Percentiles rank a stretch among this genome's conserved stretches.
phyloP scores from a whole-genome alignment of 371 early-diverging fungal genomes.

The Rhizopus arrhizus region DNA sequence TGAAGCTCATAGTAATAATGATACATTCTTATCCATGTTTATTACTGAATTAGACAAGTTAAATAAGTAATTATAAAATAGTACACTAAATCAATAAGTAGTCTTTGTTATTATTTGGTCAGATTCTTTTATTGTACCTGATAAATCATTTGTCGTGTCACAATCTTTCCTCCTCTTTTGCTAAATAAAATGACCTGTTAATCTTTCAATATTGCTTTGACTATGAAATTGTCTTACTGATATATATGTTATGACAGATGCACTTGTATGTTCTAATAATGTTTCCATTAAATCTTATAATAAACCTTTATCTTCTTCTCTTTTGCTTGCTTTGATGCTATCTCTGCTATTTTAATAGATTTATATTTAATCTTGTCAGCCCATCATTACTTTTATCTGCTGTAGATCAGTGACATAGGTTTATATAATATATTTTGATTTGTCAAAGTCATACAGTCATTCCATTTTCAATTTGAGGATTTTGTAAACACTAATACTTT shows the following conservation, averaged over 20 bases:
- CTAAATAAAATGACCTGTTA: constrained; percentile 32
- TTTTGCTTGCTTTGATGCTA: constrained; percentile 40
- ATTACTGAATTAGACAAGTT: not conserved
- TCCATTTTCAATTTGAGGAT: too few species aligned
- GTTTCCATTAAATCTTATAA: constrained; percentile 39
- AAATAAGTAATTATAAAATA: too few species aligned
- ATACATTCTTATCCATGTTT: not conserved
- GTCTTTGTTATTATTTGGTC: not conserved
- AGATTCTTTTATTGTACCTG: constrained; percentile 15
- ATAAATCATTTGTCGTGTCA: constrained; percentile 2
- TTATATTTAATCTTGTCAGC: constrained; percentile 21
- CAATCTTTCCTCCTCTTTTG: constrained; percentile 14
- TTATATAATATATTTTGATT: too few species aligned
- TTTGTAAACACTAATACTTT: too few species aligned
- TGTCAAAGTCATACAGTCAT: too few species aligned
- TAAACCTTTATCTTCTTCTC: constrained; percentile 43
- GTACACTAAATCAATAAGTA: too few species aligned
- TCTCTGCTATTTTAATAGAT: constrained; percentile 40
- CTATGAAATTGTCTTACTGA: constrained; percentile 39
- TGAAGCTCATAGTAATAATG: not conserved
- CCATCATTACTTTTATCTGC: constrained; percentile 29
- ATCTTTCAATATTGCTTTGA: constrained; percentile 41
- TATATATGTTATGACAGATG: constrained; percentile 31
- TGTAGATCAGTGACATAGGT: constrained; percentile 14
- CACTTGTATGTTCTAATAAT: constrained; percentile 34